Conservation (phyloP, 495 filamentous ascomycete species). For the Aspergillus avenaceus region DNA sequence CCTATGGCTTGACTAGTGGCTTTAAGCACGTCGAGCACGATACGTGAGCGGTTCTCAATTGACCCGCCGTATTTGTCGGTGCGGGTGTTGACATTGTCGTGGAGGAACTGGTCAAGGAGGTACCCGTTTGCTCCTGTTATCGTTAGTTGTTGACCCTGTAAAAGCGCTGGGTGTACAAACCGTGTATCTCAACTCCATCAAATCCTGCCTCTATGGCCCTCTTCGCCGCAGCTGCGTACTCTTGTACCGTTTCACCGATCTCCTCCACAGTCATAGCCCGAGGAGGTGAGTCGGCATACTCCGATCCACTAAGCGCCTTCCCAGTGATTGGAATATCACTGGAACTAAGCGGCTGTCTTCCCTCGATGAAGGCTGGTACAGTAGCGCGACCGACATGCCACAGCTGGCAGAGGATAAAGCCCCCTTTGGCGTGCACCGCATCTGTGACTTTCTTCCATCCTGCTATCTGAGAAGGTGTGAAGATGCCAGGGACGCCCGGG, state of each 20-base stretch:
- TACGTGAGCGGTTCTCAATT: slow-evolving; percentile 46
- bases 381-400: slow-evolving; percentile 49
- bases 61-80: slow-evolving; percentile 50
- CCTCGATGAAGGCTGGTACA: slow-evolving; percentile 26
- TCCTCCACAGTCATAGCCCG: slow-evolving; percentile 38
- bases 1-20: slow-evolving; percentile 22
- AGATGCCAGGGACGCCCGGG: slow-evolving; percentile 47
- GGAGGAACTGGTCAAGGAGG: slow-evolving; percentile 52
- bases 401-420: slow-evolving; percentile 48
- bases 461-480: slow-evolving; percentile 35
- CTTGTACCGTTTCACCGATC: slow-evolving; percentile 35
- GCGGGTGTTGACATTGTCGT: slow-evolving; percentile 46
- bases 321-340: slow-evolving; percentile 25
- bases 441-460: slow-evolving; percentile 49
- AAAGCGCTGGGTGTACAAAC: slow-evolving; percentile 15
- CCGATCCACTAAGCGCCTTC: slow-evolving; percentile 22
- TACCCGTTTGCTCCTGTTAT: slow-evolving; percentile 47
- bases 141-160: background rate
- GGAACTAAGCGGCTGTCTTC: slow-evolving; percentile 14
- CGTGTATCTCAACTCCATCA: slow-evolving; percentile 55
- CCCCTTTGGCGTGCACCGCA: slow-evolving; percentile 49
- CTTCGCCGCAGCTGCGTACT: slow-evolving; percentile 54
- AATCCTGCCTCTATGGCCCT: slow-evolving; percentile 60
- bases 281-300: slow-evolving; percentile 32
- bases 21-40: slow-evolving; percentile 43